Percentiles rank a stretch among this genome's conserved stretches.
Conservation (phyloP, 2,329 filamentous ascomycete species). For the Ceratocystiopsis minuta region DNA sequence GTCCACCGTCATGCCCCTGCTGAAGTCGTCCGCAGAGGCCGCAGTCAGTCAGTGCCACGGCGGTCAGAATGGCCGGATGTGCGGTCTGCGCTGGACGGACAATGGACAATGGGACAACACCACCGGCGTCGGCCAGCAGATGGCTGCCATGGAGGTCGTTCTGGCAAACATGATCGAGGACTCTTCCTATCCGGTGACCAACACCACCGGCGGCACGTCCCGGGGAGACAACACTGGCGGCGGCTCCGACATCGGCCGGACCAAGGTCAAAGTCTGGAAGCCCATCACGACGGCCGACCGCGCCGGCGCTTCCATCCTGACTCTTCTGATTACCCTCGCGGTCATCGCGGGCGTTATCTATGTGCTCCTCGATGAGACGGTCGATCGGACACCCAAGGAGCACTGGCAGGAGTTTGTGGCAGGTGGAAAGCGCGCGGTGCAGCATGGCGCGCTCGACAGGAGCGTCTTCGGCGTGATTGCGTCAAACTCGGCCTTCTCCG, state of each 20-base stretch:
- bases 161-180: conserved; percentile 39
- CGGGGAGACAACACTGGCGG: conserved; percentile 25
- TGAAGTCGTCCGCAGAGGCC: conserved; percentile 36
- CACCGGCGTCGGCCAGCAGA: conserved; percentile 50
- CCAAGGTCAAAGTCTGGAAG: neutral
- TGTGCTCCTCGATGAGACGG: conserved; percentile 30
- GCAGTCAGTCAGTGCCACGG: conserved; percentile 40
- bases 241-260: conserved; percentile 2
- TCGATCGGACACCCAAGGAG: conserved; percentile 15
- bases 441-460: no score
- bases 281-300: conserved; percentile 5
- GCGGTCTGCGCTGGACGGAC: conserved; percentile 38
- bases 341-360: conserved; percentile 34
- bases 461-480: no score
- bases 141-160: conserved; percentile 49
- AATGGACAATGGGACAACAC: conserved; percentile 32
- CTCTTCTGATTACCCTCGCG: conserved; percentile 30
- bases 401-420: conserved; percentile 15
- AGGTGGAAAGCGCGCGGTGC: neutral
- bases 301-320: conserved; percentile 7
- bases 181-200: conserved; percentile 20
- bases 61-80: conserved; percentile 37
- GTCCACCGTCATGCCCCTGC: conserved; percentile 30
- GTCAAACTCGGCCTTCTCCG: neutral
- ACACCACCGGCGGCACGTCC: conserved; percentile 30